Evolutionary conservation across 352 stramenopile species (phyloP).

Genomic region (Pythium folliculosum): DNA sequence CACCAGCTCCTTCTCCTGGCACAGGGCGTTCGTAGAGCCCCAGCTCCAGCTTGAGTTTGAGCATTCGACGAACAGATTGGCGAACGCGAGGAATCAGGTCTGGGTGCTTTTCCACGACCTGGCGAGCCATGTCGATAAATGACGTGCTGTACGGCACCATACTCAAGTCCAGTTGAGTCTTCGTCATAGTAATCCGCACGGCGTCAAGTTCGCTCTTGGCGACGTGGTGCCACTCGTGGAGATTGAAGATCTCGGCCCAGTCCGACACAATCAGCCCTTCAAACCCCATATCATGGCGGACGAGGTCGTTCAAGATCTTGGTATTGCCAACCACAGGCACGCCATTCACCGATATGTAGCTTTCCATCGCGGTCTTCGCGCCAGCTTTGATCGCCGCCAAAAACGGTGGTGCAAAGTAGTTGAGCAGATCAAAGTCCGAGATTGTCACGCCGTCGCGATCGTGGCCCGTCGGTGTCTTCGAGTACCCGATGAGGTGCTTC

Average conservation of each 20-base stretch:
- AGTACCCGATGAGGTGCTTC: conserved; percentile 92
- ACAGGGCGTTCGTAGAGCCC: conserved; percentile 28
- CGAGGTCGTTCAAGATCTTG: conserved; percentile 42
- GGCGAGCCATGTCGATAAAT: conserved; percentile 33
- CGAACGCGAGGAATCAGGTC: conserved; percentile 18
- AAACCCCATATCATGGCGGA: conserved; percentile 69
- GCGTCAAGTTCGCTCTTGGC: conserved; percentile 38
- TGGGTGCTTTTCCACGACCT: conserved; percentile 25
- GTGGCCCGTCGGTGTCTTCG: conserved; percentile 77
- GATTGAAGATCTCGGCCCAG: conserved; percentile 83
- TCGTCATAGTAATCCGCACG: conserved; percentile 44
- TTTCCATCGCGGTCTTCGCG: conserved; percentile 92
- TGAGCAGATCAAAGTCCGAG: conserved; percentile 78
- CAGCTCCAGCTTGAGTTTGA: conserved; percentile 31
- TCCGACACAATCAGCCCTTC: conserved; percentile 78
- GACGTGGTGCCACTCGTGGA: conserved; percentile 61
- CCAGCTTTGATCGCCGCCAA: conserved; percentile 79
- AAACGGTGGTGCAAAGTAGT: conserved; percentile 86
- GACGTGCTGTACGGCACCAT: conserved; percentile 54
- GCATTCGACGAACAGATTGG: conserved; percentile 20
- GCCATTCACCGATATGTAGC: conserved; percentile 92
- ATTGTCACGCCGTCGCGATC: conserved; percentile 79
- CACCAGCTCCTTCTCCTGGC: conserved; percentile 19
- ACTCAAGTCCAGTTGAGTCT: conserved; percentile 79
- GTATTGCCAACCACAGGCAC: conserved; percentile 89